Base-by-base conservation (phyloP, 306 rosid species). In the Aeschynomene evenia region DNA sequence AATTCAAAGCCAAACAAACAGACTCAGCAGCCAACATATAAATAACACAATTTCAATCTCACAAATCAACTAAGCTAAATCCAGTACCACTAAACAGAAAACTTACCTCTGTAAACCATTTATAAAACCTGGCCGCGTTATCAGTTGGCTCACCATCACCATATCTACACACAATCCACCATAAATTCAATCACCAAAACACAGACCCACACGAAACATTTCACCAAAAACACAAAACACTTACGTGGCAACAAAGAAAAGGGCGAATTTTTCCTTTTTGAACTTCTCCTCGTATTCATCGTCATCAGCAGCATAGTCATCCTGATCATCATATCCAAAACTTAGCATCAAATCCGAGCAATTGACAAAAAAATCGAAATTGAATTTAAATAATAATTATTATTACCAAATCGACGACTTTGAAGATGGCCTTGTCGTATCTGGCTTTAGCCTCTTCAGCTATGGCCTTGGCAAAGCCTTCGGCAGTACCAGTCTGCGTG, bases 121-220 rank as follows among this genome's bases (percentile, higher is more conserved):
- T 95, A 72, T 86, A 95, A 77, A 95, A 95, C 62, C 89, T 86
- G 0, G 97, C 96, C 1, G 99, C 97, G 66, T 95, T 95, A 68
- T 95, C 99, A 0, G 99, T 95, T 51, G 99, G 99, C 79, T 95
- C 99, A 13, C 99, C 99, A 76, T 95, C 99, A 70, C 99, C 99
- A 76, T 95, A 95, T 85, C 99, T 95, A 82, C 76, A 84, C 46
- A 54, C 46, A 71, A 33, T 70, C 34, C 63, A 66, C 77, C 66
- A 67, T 36, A 52, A 45, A 74, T 57, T 68, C 52, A 60, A 62
- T 22, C 7, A 72, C 18, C 53, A 48, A 45, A 20, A 53, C 22
- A 1, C 52, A 0, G 26, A 58, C 39, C 50, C 45, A 9, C 11
- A 22, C 19, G 37, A 23, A 29, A 53, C 4, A 31, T n/a, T n/a